Evolutionary conservation across 192 early-diverging fungal genomes (phyloP), one percentile per base, ranked within the genome.

Genomic region (Podila minutissima): DNA sequence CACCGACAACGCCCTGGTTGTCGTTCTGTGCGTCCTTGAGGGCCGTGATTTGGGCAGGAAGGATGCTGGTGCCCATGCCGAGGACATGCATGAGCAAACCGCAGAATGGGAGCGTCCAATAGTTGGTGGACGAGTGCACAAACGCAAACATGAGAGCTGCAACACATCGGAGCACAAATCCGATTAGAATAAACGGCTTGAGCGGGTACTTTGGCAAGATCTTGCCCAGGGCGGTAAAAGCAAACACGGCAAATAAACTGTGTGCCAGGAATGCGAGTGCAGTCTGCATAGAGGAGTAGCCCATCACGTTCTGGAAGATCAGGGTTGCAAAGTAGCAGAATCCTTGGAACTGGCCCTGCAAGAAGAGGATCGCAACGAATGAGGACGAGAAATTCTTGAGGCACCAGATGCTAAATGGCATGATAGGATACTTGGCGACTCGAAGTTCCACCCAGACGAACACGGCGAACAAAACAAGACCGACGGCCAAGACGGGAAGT

Each of bases 231-330:
- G 68, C 22, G 3, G 82, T 74, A 17, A 77, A 69, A 4, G 69
- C 41, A 13, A 83, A 38, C 48, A 88, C 69, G 24, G 74, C 62
- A 38, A 72, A 79, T 17, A 86, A 51, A 51, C 82, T 81, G 46
- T 79, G 71, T 0, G 86, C 79, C 24, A 88, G 66, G 49, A 82
- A 88, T 8, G 82, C 83, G 3, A 88, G 64, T 0, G 86, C 83
- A 0, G 84, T 79, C 51, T 88, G 65, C 31, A 86, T 59, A 10
- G 83, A 76, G 32, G 32, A 64, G 64, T 86, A 88, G 29, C 79
- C 73, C 64, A 75, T 71, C 0, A 83, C 63, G 20, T 88, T 82
- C 38, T 88, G 85, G 68, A 88, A 88, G 50, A 83, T 86, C 41
- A 88, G 55, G 20, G 86, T 86, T 8, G 83, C 17, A 55, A 71